A percentile compares a stretch with the other conserved stretches of the same genome.
These are phyloP conservation scores for Cutaneotrichosporon daszewskae DNA, from an alignment of 1,284 basidiomycete species.

Conservation along the genomic window DNA sequence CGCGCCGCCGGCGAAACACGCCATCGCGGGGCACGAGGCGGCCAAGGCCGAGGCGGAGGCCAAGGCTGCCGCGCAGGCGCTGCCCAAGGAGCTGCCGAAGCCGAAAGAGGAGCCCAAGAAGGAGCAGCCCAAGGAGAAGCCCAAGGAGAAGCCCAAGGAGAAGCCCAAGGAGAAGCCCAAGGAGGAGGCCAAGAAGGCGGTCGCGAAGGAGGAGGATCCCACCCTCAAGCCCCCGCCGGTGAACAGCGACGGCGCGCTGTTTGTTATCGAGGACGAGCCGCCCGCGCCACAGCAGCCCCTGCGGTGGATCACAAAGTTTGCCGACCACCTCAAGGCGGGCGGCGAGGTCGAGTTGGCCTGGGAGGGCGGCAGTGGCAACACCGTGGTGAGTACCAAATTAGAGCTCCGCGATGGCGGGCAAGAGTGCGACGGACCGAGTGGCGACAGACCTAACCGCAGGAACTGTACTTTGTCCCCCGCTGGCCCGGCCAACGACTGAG, in stretches of 20 bases:
- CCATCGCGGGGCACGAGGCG: background rate
- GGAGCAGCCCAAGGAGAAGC: background rate
- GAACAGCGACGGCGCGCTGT: background rate
- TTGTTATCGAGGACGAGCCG: constrained; percentile 4
- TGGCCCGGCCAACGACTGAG: constrained; percentile 23
- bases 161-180: background rate
- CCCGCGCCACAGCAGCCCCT: background rate
- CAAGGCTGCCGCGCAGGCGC: too few species aligned
- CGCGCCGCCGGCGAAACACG: background rate
- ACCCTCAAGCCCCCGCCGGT: background rate
- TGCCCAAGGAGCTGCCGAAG: too few species aligned
- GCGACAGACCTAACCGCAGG: constrained; percentile 6
- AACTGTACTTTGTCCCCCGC: constrained; percentile 33
- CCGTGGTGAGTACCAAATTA: background rate
- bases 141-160: background rate
- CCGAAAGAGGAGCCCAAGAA: too few species aligned
- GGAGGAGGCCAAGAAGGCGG: background rate
- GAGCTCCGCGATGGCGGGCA: background rate
- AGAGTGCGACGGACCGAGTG: too few species aligned
- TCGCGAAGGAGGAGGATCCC: background rate
- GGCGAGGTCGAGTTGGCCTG: constrained; percentile 19
- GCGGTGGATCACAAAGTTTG: constrained; percentile 11
- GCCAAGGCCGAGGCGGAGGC: background rate
- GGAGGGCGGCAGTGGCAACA: constrained; percentile 26
- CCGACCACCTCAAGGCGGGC: constrained; percentile 13